phyloP scores from a whole-genome alignment of 2,329 filamentous ascomycete species.

The Raffaelea deltoideospora region DNA sequence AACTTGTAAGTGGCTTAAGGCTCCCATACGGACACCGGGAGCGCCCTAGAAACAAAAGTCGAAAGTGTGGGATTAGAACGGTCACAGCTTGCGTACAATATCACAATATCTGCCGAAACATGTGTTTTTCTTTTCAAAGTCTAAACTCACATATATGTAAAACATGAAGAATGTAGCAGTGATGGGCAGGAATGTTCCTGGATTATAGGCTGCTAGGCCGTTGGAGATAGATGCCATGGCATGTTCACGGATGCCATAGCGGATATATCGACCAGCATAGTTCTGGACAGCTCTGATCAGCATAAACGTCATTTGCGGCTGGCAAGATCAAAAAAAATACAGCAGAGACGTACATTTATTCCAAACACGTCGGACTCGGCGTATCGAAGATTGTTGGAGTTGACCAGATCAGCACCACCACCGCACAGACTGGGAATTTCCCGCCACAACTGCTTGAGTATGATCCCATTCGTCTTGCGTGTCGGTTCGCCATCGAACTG shows the following conservation, averaged over 20 bases:
- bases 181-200: conserved; percentile 34
- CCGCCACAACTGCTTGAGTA: background rate
- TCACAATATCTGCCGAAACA: too few relatives aligned
- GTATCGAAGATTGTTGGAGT: background rate
- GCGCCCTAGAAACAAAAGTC: conserved; percentile 2
- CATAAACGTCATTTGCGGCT: too few relatives aligned
- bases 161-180: conserved; percentile 45
- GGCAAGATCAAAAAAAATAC: too few relatives aligned
- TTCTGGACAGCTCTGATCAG: background rate
- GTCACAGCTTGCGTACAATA: too few relatives aligned
- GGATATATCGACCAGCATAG: conserved; percentile 39
- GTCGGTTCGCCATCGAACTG: background rate
- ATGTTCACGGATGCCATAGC: conserved; percentile 46
- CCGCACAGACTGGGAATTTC: background rate
- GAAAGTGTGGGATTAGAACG: background rate
- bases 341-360: too few relatives aligned
- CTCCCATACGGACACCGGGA: conserved; percentile 29
- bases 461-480: background rate
- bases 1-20: conserved; percentile 35
- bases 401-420: background rate
- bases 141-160: conserved; percentile 20
- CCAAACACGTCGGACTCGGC: background rate
- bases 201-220: conserved; percentile 39
- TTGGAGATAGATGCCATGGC: conserved; percentile 44
- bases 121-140: too few relatives aligned